phyloP scores from a whole-genome alignment of 1,284 basidiomycete genomes.

The Sphaerobolus stellatus region DNA sequence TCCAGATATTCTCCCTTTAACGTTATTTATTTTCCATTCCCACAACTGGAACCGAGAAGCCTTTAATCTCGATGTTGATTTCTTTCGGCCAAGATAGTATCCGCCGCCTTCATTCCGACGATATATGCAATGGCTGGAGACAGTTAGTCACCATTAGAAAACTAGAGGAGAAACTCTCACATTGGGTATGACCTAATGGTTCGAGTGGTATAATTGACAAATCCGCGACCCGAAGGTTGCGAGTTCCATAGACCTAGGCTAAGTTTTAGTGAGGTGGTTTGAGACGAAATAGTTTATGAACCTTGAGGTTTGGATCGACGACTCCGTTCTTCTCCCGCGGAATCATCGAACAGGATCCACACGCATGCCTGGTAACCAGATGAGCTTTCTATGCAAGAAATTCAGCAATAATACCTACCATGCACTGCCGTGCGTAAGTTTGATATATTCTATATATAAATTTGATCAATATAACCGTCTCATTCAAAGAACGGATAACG shows the following conservation, averaged over 20 bases:
- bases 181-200: conserved; percentile 17
- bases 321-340: conserved; percentile 58
- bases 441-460: conserved; percentile 19
- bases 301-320: conserved; percentile 50
- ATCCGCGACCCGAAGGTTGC: conserved; percentile 43
- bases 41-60: too few species aligned
- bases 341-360: conserved; percentile 56
- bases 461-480: conserved; percentile 11
- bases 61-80: too few species aligned
- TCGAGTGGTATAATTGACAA: conserved; percentile 41
- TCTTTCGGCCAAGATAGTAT: too few species aligned
- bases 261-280: neutral
- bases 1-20: too few species aligned
- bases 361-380: conserved; percentile 24
- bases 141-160: too few species aligned
- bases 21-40: too few species aligned
- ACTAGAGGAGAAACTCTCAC: too few species aligned
- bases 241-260: conserved; percentile 49
- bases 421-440: too few species aligned
- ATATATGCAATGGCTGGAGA: too few species aligned
- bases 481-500: neutral
- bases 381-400: too few species aligned
- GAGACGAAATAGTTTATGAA: conserved; percentile 21
- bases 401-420: too few species aligned
- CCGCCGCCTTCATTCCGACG: too few species aligned